Evolutionary conservation across 1,284 basidiomycete genomes (phyloP), one percentile per base, ranked within the genome.

Genomic region (Golubevia pallescens): DNA sequence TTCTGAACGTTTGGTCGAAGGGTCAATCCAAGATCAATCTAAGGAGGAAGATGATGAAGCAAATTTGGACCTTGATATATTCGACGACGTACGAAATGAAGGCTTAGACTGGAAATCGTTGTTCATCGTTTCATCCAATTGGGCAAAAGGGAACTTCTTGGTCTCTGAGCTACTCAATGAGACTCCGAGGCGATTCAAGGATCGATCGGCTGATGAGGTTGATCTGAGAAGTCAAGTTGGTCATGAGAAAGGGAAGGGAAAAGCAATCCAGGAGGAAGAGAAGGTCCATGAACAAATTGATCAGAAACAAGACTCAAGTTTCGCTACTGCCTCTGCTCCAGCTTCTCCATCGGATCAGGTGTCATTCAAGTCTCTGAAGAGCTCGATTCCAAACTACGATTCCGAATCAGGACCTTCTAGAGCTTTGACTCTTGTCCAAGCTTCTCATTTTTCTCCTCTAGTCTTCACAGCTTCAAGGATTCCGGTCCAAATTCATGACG

Each of bases 101-200:
- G 42, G 65, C 16, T 63, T 75, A 10, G 67, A 75, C 23, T 75
- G 73, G 73, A 62, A 72, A 32, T 60, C 68, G 16, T 59, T 75
- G 63, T 75, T 64, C 34, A 62, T 63, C 2, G 73, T 75, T 3
- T 69, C 70, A 4, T 59, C 38, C 54, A 75, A 75, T 48, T 75
- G 73, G 73, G 68, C 67, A 14, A 51, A n/a, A 23, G 73, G 73
- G 55, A 61, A 63, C 48, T 75, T 73, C 57, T 62, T 60, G 57
- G 60, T 69, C 24, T 69, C 68, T 0, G 66, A 70, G 59, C 63
- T 75, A 13, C 21, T 58, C 5, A 16, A 34, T 10, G 34, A 5
- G 5, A 38, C 34, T 38, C 10, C 34, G 3, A 38, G 10, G 34
- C 3, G 10, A 10, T 38, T 38, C 10, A 10, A 10, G 10, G 10